Evolutionary conservation across 352 stramenopile species (phyloP), one percentile per base, ranked within the genome.

Genomic region (Phytophthora sansomeana): DNA sequence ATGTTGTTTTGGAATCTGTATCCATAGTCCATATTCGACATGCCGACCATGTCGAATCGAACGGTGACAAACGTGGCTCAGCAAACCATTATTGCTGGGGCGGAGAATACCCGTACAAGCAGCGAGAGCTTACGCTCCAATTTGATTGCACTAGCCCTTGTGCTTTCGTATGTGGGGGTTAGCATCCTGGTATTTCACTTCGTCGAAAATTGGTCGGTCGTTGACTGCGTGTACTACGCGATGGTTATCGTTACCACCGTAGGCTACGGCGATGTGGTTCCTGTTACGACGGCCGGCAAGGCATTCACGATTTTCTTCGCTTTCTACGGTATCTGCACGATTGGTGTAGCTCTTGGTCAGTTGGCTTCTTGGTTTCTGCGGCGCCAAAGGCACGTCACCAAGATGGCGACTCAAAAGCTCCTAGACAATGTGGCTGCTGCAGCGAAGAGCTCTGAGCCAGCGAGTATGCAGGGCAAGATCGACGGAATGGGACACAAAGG

Each of bases 181-280:
- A 74, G 68, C 57, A 81, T 89, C 32, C 36, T 89, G 5, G 81
- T 85, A 5, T 91, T 81, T 43, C 77, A 89, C 63, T 85, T 69
- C 47, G 57, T 85, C 16, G 82, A 91, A 52, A 28, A 74, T 8
- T 91, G 82, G 82, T 72, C 63, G 0, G 60, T 89, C 14, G 62
- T 97, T 0, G 93, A 98, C 73, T 87, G 84, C 30, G 67, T 98
- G 21, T 98, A 98, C 64, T 98, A 96, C 74, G 80, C 83, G 29
- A 92, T 97, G 69, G 91, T 97, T 8, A 97, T 96, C 38, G 76
- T 98, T n/a, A 98, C 93, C 7, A 97, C 87, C 1, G 89, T 97
- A 30, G 92, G 90, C 5, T 98, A 96, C 63, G 90, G 86, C 17
- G 91, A 97, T 65, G 78, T 96, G 14, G 63, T 72, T 14, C 89